A percentile compares a stretch with the other conserved stretches of the same genome.
Conservation (phyloP, 345 rosid species). For the Corchorus capsularis region DNA sequence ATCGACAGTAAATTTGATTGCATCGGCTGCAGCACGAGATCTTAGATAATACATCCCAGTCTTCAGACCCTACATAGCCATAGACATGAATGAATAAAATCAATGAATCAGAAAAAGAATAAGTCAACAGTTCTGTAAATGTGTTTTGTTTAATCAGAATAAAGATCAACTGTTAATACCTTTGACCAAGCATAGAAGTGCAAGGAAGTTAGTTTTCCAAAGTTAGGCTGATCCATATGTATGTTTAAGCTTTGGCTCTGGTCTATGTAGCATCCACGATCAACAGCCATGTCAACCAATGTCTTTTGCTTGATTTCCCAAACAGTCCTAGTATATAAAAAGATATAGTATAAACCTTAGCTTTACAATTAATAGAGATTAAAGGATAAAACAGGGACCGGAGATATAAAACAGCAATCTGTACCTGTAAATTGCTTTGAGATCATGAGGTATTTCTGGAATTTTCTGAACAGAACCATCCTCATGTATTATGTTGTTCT, state of each 20-base stretch:
- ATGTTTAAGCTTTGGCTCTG: slow-evolving; percentile 96
- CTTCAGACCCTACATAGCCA: slow-evolving; percentile 64
- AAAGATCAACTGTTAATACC: slow-evolving; percentile 39
- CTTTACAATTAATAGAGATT: not conserved
- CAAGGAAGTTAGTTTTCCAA: slow-evolving; percentile 76
- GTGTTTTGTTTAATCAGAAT: not conserved
- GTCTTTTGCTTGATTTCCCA: slow-evolving; percentile 98
- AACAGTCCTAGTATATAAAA: slow-evolving; percentile 61
- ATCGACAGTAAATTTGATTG: slow-evolving; percentile 96
- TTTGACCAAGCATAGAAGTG: slow-evolving; percentile 86
- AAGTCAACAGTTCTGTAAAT: too few relatives aligned
- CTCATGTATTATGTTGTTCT: slow-evolving; percentile 74
- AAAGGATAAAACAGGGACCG: not conserved
- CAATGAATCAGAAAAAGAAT: not conserved
- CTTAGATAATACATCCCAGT: slow-evolving; percentile 93
- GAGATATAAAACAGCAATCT: not conserved
- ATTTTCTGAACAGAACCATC: slow-evolving; percentile 79
- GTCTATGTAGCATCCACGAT: slow-evolving; percentile 91
- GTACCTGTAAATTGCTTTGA: slow-evolving; percentile 81
- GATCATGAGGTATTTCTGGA: slow-evolving; percentile 66
- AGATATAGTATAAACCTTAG: not conserved
- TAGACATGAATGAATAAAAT: too few relatives aligned
- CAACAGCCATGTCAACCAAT: slow-evolving; percentile 86
- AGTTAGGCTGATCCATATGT: slow-evolving; percentile 88
- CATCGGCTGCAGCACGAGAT: slow-evolving; percentile 96